phyloP scores from a whole-genome alignment of 179 eudicot species.

The Gypsophila paniculata region DNA sequence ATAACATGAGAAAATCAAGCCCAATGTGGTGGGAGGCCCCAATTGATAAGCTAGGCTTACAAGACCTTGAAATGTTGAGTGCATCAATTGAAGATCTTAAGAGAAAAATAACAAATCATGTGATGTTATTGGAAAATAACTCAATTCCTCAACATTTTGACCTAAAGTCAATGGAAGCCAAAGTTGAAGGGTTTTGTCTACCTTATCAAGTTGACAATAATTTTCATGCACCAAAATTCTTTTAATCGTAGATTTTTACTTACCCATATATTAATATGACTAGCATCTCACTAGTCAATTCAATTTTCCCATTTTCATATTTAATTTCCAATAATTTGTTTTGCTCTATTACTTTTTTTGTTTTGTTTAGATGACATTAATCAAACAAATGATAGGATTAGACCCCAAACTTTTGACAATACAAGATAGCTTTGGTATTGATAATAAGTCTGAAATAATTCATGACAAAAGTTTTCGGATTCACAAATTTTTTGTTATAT shows the following conservation, averaged over 20 bases:
- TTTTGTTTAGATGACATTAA: neutral
- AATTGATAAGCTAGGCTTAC: conserved; percentile 32
- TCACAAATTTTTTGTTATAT: no score
- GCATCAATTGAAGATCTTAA: conserved; percentile 54
- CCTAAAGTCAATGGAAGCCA: conserved; percentile 31
- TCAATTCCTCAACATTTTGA: conserved; percentile 27
- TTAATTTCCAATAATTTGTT: neutral
- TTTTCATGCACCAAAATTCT: conserved; percentile 24
- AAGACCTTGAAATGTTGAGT: conserved; percentile 40
- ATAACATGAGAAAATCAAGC: conserved; percentile 27
- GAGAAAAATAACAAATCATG: conserved; percentile 34
- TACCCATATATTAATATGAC: neutral
- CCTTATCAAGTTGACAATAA: conserved; percentile 22
- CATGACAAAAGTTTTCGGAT: no score
- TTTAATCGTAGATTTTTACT: neutral
- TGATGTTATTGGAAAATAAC: conserved; percentile 19
- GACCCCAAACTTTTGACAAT: no score
- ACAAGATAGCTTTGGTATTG: no score
- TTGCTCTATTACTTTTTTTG: neutral
- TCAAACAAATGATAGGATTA: neutral
- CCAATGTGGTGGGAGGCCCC: conserved; percentile 59
- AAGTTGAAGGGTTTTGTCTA: conserved; percentile 29
- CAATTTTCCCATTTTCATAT: neutral
- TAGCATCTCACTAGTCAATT: conserved; percentile 28
- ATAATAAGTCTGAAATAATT: no score